Evolutionary conservation across 805 yeast genomes (phyloP).

Genomic region (Ogataea saltuana): DNA sequence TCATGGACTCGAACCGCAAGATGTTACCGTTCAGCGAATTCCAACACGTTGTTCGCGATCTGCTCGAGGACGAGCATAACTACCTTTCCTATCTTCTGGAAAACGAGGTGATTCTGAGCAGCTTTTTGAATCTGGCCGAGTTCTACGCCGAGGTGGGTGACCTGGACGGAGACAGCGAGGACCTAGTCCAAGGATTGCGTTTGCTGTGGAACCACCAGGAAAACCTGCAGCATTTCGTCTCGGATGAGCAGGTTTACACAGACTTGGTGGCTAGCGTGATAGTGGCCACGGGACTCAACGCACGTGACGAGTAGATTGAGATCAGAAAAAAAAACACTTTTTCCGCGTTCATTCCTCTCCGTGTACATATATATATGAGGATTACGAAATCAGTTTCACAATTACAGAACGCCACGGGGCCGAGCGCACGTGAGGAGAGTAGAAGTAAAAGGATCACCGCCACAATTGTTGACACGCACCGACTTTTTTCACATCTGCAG

Average conservation of each 20-base stretch:
- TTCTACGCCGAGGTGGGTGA: slow-evolving; percentile 14
- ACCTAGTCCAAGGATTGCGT: slow-evolving; percentile 10
- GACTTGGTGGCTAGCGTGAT: slow-evolving; percentile 10
- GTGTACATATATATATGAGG: no score
- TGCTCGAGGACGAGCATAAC: slow-evolving; percentile 12
- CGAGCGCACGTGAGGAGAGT: no score
- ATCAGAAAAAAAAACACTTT: no score
- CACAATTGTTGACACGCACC: no score
- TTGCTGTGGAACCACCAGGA: slow-evolving; percentile 15
- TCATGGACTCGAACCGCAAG: slow-evolving; percentile 7
- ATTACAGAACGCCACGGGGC: no score
- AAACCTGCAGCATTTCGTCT: slow-evolving; percentile 12
- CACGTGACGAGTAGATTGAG: background rate
- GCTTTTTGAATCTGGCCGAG: slow-evolving; percentile 15
- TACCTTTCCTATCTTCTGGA: slow-evolving; percentile 9
- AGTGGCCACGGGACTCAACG: slow-evolving; percentile 8
- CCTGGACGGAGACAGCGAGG: slow-evolving; percentile 17
- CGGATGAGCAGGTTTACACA: slow-evolving; percentile 5
- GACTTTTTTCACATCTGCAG: no score
- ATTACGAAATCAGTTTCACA: no score
- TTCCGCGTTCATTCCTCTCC: no score
- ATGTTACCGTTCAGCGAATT: slow-evolving; percentile 15
- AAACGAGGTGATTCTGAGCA: slow-evolving; percentile 12
- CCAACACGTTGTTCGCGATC: slow-evolving; percentile 12
- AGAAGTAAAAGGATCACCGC: no score